Evolutionary conservation across 331 rosid species (phyloP), one percentile per base, ranked within the genome.

Genomic region (Erythrophleum ivorense): DNA sequence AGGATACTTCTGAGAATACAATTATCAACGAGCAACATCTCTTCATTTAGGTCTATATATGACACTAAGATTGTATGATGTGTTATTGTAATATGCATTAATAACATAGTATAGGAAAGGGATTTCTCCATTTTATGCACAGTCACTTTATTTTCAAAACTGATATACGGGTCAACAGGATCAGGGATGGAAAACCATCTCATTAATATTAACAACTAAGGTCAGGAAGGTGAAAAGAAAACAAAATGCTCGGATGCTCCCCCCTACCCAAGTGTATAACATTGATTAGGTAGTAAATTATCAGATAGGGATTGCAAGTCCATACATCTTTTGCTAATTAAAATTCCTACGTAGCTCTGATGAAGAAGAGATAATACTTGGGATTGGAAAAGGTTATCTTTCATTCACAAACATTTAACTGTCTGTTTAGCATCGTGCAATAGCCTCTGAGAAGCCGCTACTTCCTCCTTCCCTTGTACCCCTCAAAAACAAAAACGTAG

Each of bases 191-290:
- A 14, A 34, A 40, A 14, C 45, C 58, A 55, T 7, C 21, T 52
- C 71, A 34, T 33, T 63, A 0, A 41, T 14, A 19, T 18, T 34
- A 48, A 48, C 60, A 29, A 64, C 38, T 6, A 77, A 14, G 19
- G 21, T 21, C 13, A 14, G 55, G 66, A 67, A 66, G n/a, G 82
- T 10, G 16, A 78, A 66, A 50, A 66, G 68, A 54, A 52, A 78
- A 55, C 29, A 34, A 52, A 29, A 24, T 68, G 12, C 48, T 29
- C 19, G 2, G 55, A 68, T 24, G 62, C 76, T 40, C 82, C 3
- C 58, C 18, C 18, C 29, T 11, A 11, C 12, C 71, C 34, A 43
- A 6, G 24, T 43, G 24, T 75, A 58, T 60, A 41, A 43, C 31
- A 75, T 21, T 41, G 54, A 75, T 75, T 13, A 58, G 45, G 58